Base-by-base conservation (phyloP, 1,284 basidiomycete genomes). In the Cutaneotrichosporon dermatis region DNA sequence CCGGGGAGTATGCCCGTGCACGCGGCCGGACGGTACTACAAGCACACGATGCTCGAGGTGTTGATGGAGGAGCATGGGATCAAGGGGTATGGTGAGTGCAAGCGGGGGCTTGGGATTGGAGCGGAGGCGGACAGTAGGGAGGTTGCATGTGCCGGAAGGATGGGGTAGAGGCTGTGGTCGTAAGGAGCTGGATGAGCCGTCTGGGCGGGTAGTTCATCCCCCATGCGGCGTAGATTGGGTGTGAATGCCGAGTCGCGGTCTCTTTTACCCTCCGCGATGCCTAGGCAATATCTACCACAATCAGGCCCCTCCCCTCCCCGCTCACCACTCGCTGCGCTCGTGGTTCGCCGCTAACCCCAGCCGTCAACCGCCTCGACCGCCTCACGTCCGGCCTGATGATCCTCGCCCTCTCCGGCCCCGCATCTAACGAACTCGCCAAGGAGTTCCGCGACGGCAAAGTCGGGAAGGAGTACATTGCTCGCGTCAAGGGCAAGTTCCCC, bases 351-450 rank as follows among this genome's bases (percentile, higher is more conserved):
- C 39, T 40, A 40, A 60, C 45, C 34, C 16, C 71, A 96, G 93
- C 95, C 60, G 88, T 93, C 43, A 99, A 99, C 74, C 85, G 96
- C 51, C 81, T 99, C 50, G 96, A 99, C 78, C 83, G 96, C 53
- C 81, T 99, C 15, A 99, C 96, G 0, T 95, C 92, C 0, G 96
- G 96, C 4, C 82, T 98, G 57, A 95, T 99, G 93, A 90, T 99
- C 65, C 83, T 97, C 57, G 91, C 92, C 0, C 82, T 93, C 11
- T 88, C 87, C 11, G 80, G 86, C 2, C 79, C 85, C 50, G 83
- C 89, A 34, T 91, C 93, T 0, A 82, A 85, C 16, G 76, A 81
- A 13, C 80, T 99, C 25, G 87, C 90, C 1, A 81, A 83, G 11
- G 91, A 95, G 77, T 98, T 99, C 73, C 81, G 85, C 61, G 83